phyloP scores from a whole-genome alignment of 169 alveolate genomes.

The Plasmodium falciparum region DNA sequence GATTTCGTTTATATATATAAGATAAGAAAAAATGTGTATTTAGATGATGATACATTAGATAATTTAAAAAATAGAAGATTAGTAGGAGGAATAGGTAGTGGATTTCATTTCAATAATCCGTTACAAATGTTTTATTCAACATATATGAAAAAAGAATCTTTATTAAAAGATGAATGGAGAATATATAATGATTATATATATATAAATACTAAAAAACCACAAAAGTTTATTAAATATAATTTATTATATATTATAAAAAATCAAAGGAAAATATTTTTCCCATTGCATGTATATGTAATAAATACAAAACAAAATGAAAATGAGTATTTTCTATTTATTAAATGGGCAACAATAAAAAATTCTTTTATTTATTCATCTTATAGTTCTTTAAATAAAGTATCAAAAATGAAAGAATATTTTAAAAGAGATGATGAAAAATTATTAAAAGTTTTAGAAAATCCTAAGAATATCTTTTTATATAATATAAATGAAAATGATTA shows the following conservation, averaged over 20 bases:
- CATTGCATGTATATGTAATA: conserved; percentile 73
- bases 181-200: conserved; percentile 66
- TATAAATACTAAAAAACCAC: conserved; percentile 55
- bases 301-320: conserved; percentile 47
- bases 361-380: conserved; percentile 60
- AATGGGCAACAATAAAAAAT: conserved; percentile 74
- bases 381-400: conserved; percentile 56
- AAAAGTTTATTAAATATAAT: conserved; percentile 44
- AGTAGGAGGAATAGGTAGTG: not conserved
- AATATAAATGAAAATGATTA: conserved; percentile 65
- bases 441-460: conserved; percentile 57
- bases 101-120: not conserved
- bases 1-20: conserved; percentile 67
- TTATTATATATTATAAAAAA: conserved; percentile 62
- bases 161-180: conserved; percentile 70
- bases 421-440: conserved; percentile 55
- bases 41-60: conserved; percentile 60
- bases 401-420: conserved; percentile 71
- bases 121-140: conserved; percentile 34
- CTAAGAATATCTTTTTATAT: conserved; percentile 55
- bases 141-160: conserved; percentile 33
- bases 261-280: conserved; percentile 63
- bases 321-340: conserved; percentile 67
- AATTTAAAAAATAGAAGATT: conserved; percentile 25
- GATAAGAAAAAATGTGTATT: conserved; percentile 61